Evolutionary conservation across 441 rosid genomes (phyloP).

Genomic region (Croton laevigatus): DNA sequence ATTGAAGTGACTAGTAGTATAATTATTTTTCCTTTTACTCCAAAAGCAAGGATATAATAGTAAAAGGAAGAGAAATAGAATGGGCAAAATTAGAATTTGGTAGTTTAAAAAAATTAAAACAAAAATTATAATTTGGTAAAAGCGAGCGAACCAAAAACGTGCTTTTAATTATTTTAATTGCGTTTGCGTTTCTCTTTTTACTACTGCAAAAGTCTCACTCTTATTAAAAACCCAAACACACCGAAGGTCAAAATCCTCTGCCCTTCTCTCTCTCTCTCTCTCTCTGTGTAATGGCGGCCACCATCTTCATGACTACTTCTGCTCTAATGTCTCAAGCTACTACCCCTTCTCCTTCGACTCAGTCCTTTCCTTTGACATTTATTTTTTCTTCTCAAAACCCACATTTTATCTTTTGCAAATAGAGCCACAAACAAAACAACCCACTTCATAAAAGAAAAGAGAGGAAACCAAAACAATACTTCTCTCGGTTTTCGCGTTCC

Average conservation of each 20-base stretch:
- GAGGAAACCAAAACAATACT: not conserved
- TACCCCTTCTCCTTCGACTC: constrained; percentile 2
- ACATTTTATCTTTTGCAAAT: constrained; percentile 13
- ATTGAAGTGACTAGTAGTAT: too few relatives aligned
- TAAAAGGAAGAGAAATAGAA: too few relatives aligned
- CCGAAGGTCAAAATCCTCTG: constrained; percentile 11
- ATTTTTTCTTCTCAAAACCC: constrained; percentile 6
- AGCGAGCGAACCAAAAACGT: too few relatives aligned
- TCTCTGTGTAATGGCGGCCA: constrained; percentile 51
- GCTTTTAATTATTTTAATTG: too few relatives aligned
- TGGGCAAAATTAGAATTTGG: too few relatives aligned
- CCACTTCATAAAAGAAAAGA: not conserved
- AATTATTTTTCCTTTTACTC: too few relatives aligned
- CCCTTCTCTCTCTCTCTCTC: constrained; percentile 25
- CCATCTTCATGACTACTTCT: constrained; percentile 3
- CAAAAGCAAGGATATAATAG: too few relatives aligned
- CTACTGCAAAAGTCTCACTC: not conserved
- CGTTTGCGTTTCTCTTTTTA: not conserved
- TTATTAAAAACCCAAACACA: not conserved
- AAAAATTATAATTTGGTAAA: too few relatives aligned
- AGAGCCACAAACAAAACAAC: not conserved
- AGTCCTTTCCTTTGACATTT: constrained; percentile 34
- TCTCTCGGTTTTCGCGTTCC: constrained; percentile 43
- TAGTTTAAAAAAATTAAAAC: too few relatives aligned
- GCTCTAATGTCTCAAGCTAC: constrained; percentile 11